These are phyloP conservation scores for Fusarium oxysporum DNA, from an alignment of 2,329 filamentous ascomycete genomes.

Conservation along the genomic window DNA sequence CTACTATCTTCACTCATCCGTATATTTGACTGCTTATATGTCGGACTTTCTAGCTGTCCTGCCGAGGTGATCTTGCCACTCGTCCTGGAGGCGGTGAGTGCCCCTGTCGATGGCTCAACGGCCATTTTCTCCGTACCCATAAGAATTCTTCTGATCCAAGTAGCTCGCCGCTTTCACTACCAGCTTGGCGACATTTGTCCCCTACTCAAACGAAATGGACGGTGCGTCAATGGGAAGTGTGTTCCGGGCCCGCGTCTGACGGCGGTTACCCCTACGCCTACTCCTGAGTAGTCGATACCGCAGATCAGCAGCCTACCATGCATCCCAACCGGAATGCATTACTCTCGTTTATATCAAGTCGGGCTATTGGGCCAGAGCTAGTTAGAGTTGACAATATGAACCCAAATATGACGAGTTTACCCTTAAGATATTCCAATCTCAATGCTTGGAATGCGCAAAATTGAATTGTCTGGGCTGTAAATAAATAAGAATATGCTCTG, in stretches of 20 bases:
- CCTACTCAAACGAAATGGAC: neutral
- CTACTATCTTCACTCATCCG: rapidly evolving
- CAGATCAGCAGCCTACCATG: neutral
- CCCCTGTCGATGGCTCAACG: neutral
- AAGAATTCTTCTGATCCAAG: neutral
- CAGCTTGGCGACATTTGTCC: neutral
- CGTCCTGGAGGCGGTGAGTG: neutral
- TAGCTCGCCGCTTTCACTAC: neutral
- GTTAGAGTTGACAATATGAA: neutral
- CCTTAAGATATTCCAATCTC: neutral
- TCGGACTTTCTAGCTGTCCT: neutral
- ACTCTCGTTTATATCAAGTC: neutral
- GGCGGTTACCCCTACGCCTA: neutral
- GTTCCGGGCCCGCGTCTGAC: neutral
- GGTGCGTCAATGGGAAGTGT: neutral
- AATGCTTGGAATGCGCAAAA: no score
- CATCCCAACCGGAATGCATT: rapidly evolving
- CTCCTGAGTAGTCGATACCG: neutral
- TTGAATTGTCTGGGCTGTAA: no score
- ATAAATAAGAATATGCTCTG: neutral
- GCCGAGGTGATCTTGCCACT: neutral
- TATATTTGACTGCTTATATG: neutral
- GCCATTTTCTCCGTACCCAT: neutral
- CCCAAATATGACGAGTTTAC: neutral
- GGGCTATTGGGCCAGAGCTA: neutral